Conservation (phyloP, 176 grass and related monocot genomes). For the Tuctoria greenei region DNA sequence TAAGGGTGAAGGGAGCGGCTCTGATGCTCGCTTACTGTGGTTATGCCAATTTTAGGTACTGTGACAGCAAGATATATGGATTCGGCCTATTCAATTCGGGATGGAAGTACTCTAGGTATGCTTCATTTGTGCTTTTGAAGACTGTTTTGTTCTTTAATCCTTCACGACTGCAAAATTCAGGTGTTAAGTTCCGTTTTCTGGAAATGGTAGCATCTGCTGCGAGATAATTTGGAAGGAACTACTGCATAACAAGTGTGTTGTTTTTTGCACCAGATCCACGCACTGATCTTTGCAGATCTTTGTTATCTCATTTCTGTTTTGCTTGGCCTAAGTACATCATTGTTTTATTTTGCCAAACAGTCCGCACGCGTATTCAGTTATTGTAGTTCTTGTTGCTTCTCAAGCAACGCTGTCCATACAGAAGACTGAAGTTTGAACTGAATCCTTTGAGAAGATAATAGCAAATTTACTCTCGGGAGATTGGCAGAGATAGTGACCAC, state of each 20-base stretch:
- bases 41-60: slow-evolving; percentile 54
- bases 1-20: neutral
- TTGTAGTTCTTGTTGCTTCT: slow-evolving; percentile 15
- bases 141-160: neutral
- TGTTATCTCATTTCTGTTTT: neutral
- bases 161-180: slow-evolving; percentile 13
- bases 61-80: slow-evolving; percentile 74
- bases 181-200: slow-evolving; percentile 1
- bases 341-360: neutral
- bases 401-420: slow-evolving; percentile 8
- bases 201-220: neutral
- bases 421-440: slow-evolving; percentile 44
- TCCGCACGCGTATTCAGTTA: neutral
- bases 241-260: neutral
- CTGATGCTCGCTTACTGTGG: slow-evolving; percentile 14
- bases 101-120: slow-evolving; percentile 65
- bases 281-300: neutral
- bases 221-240: slow-evolving; percentile 8
- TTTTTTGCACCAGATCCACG: neutral
- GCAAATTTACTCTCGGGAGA: slow-evolving; percentile 27
- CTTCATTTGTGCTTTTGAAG: neutral
- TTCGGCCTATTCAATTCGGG: slow-evolving; percentile 77
- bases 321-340: neutral
- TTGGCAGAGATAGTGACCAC: slow-evolving; percentile 13
- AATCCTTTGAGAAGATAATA: slow-evolving; percentile 38